Evolutionary conservation across 2,329 filamentous ascomycete species (phyloP).

Genomic region (Periconia sp.): DNA sequence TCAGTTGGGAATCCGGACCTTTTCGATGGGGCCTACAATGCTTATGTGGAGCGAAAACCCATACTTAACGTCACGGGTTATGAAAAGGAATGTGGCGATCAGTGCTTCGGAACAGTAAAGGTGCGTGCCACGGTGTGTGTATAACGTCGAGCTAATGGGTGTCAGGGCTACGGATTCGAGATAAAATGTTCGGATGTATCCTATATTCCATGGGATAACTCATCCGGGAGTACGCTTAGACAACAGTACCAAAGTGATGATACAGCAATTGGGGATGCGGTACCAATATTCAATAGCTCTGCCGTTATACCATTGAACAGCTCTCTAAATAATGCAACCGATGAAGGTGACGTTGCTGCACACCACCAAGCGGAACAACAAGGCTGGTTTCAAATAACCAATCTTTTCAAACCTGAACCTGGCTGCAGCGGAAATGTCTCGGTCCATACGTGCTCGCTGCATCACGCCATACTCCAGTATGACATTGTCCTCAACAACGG

Average conservation of each 20-base stretch:
- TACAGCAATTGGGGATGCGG: background rate
- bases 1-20: background rate
- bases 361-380: too few relatives aligned
- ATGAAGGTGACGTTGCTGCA: background rate
- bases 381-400: slow-evolving; percentile 3
- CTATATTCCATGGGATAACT: slow-evolving; percentile 4
- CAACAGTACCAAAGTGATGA: background rate
- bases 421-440: slow-evolving; percentile 6
- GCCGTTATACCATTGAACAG: background rate
- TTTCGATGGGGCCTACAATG: slow-evolving; percentile 4
- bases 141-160: background rate
- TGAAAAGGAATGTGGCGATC: background rate
- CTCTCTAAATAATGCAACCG: background rate
- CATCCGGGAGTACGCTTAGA: background rate
- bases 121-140: background rate
- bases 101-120: background rate
- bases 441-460: slow-evolving; percentile 5
- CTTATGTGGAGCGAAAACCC: slow-evolving; percentile 1
- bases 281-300: slow-evolving; percentile 4
- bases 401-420: slow-evolving; percentile 7
- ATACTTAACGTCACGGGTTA: background rate
- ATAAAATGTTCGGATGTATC: slow-evolving; percentile 6
- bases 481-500: slow-evolving; percentile 1
- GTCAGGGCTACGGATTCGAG: slow-evolving; percentile 4
- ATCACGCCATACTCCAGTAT: slow-evolving; percentile 8